These are phyloP conservation scores for Cutaneotrichosporon sp. DNA, from an alignment of 1,284 basidiomycete species.

Conservation along the genomic window DNA sequence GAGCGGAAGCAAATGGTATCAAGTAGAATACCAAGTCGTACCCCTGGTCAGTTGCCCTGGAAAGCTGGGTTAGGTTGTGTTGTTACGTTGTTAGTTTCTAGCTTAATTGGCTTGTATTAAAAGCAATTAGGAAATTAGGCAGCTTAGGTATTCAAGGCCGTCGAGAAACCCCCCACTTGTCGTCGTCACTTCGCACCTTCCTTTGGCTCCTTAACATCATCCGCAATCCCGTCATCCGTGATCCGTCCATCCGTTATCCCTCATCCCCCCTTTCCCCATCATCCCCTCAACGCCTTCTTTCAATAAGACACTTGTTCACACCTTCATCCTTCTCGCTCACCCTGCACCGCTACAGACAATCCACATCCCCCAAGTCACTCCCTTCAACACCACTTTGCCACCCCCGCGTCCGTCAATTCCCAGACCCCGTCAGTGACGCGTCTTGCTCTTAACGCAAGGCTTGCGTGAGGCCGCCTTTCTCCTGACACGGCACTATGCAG, in stretches of 20 bases:
- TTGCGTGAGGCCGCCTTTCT: not conserved
- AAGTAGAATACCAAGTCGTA: no score
- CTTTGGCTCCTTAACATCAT: not conserved
- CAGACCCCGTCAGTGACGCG: not conserved
- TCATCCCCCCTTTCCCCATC: not conserved
- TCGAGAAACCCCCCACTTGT: not conserved
- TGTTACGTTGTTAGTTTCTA: no score
- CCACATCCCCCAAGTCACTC: not conserved
- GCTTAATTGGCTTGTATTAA: no score
- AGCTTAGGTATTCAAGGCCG: no score
- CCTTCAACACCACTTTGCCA: not conserved
- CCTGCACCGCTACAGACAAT: not conserved
- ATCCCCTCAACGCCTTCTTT: not conserved
- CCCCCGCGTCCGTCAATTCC: not conserved
- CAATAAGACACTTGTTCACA: not conserved
- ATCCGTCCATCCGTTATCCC: not conserved
- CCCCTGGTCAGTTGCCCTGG: no score
- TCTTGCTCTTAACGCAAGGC: not conserved
- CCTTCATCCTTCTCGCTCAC: not conserved
- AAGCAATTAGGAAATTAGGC: no score
- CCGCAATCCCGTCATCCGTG: not conserved
- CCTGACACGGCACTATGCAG: constrained; percentile 8
- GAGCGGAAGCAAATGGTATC: constrained; percentile 1
- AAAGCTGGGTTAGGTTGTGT: no score
- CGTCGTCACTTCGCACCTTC: not conserved